Percentiles rank a stretch among this genome's conserved stretches.
These are phyloP conservation scores for Lyophyllum semitale DNA, from an alignment of 768 basidiomycete genomes.

Conservation along the genomic window DNA sequence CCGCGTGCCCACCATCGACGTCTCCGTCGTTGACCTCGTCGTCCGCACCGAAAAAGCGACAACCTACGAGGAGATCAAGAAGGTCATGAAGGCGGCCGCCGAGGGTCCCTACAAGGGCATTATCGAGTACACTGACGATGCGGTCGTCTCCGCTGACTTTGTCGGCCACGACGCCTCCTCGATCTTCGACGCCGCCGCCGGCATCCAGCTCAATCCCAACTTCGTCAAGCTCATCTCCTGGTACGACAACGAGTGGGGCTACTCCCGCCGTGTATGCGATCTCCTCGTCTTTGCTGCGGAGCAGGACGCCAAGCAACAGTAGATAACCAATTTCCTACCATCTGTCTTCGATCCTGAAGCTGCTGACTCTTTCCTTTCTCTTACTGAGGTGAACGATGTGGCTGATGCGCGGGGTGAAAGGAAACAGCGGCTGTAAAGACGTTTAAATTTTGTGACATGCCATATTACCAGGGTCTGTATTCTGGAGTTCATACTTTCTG, in stretches of 20 bases:
- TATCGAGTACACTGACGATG: slow-evolving; percentile 90
- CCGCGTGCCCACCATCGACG: slow-evolving; percentile 96
- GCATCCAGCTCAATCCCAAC: slow-evolving; percentile 88
- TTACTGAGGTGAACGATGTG: slow-evolving; percentile 6
- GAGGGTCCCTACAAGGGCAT: slow-evolving; percentile 71
- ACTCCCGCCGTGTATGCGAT: slow-evolving; percentile 92
- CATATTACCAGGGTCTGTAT: background rate
- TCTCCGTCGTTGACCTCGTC: slow-evolving; percentile 97
- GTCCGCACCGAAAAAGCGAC: slow-evolving; percentile 87
- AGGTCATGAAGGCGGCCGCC: slow-evolving; percentile 76
- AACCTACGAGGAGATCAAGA: slow-evolving; percentile 90
- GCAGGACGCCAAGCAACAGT: slow-evolving; percentile 53
- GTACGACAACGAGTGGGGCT: slow-evolving; percentile 96
- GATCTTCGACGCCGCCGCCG: slow-evolving; percentile 93
- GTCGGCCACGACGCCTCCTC: slow-evolving; percentile 76
- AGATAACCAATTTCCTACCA: slow-evolving; percentile 11
- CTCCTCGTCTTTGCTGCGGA: slow-evolving; percentile 79
- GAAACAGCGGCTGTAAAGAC: slow-evolving; percentile 18
- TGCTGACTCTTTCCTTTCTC: background rate
- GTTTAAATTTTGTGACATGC: background rate
- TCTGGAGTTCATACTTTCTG: background rate
- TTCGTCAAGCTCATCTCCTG: slow-evolving; percentile 97
- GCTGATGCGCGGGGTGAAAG: slow-evolving; percentile 15
- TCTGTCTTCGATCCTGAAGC: background rate
- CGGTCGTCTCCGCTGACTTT: slow-evolving; percentile 93